Percentiles rank a stretch among this genome's conserved stretches.
Conservation (phyloP, 164 flowering plant genomes). For the Macadamia integrifolia region DNA sequence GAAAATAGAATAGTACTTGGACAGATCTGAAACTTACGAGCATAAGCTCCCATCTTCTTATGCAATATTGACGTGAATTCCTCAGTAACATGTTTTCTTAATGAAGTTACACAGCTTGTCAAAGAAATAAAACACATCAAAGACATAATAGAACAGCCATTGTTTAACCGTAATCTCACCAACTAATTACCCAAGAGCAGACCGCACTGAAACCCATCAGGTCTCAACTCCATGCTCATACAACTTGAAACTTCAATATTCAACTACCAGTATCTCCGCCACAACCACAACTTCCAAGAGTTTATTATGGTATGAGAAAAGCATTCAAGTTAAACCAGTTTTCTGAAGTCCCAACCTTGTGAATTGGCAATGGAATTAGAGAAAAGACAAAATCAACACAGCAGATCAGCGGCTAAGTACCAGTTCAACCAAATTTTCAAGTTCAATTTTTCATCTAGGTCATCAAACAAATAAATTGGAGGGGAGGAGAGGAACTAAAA, state of each 20-base stretch:
- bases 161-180: background rate
- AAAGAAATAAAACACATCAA: background rate
- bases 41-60: no score
- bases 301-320: background rate
- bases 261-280: background rate
- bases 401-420: conserved; percentile 2
- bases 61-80: no score
- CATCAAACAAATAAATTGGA: background rate
- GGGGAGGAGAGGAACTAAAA: background rate
- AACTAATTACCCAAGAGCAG: background rate
- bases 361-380: background rate
- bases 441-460: background rate
- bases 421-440: background rate
- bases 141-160: background rate
- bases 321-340: background rate
- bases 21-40: no score
- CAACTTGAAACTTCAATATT: background rate
- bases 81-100: background rate
- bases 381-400: background rate
- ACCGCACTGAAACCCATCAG: background rate
- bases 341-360: background rate
- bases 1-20: no score
- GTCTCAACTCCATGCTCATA: background rate
- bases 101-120: background rate
- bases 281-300: background rate